Evolutionary conservation across 2,329 filamentous ascomycete genomes (phyloP).

Genomic region (Colletotrichum aenigma): DNA sequence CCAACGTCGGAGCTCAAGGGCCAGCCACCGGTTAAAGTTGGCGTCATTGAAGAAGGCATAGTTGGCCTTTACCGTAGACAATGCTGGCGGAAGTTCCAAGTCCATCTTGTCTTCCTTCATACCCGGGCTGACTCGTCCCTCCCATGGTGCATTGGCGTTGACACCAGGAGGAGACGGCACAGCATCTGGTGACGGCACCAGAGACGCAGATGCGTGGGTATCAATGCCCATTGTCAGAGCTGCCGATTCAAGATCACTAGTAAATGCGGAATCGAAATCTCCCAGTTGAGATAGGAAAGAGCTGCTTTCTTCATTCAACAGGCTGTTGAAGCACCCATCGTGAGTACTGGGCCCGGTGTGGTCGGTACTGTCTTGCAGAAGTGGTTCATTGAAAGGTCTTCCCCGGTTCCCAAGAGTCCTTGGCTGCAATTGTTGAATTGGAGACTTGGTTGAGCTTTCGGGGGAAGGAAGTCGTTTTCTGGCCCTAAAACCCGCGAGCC

Average conservation of each 20-base stretch:
- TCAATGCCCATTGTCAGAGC: neutral
- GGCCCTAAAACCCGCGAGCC: neutral
- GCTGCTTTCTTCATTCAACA: neutral
- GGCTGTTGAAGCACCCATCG: neutral
- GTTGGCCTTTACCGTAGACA: neutral
- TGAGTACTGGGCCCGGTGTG: neutral
- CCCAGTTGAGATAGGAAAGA: neutral
- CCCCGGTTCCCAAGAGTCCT: no score
- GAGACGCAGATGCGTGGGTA: rapidly evolving
- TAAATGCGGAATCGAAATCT: neutral
- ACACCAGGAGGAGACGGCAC: neutral
- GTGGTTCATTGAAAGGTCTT: neutral
- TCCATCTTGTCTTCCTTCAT: neutral
- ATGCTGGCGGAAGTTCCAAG: neutral
- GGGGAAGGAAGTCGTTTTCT: neutral
- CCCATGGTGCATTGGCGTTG: neutral
- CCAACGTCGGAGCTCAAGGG: slow-evolving; percentile 24
- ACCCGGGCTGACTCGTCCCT: neutral
- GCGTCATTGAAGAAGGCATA: slow-evolving; percentile 26
- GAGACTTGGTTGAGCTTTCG: neutral
- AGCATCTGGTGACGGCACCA: neutral
- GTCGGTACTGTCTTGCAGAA: neutral
- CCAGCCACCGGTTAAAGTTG: slow-evolving; percentile 28
- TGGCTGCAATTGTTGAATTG: neutral
- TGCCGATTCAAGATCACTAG: neutral